Evolutionary conservation across 164 flowering plant genomes (phyloP).

Genomic region (Stephania japonica): DNA sequence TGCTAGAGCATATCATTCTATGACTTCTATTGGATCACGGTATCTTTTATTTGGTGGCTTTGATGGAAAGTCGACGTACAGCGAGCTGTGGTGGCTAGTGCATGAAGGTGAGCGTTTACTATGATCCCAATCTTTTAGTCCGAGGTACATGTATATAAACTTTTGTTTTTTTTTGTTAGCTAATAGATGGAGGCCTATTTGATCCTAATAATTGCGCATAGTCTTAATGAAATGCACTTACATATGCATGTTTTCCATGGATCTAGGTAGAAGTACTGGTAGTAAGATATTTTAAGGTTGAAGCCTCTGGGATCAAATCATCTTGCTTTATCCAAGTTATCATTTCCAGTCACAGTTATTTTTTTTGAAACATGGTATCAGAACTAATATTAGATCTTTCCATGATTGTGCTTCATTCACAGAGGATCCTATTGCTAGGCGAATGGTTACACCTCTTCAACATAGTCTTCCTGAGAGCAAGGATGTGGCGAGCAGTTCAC

Average conservation of each 20-base stretch:
- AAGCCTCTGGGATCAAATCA: background rate
- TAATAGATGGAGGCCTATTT: background rate
- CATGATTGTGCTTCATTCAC: constrained; percentile 17
- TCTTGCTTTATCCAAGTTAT: background rate
- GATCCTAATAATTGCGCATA: background rate
- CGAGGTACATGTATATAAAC: background rate
- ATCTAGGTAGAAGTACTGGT: background rate
- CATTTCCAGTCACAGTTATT: background rate
- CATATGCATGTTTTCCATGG: background rate
- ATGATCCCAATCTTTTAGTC: background rate
- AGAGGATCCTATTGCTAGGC: constrained; percentile 87
- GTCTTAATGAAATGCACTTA: background rate
- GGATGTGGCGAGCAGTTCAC: constrained; percentile 21
- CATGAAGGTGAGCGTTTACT: constrained; percentile 63
- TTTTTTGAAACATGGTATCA: background rate
- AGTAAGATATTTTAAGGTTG: background rate
- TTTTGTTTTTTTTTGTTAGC: background rate
- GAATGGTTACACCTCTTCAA: constrained; percentile 33
- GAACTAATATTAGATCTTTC: background rate
- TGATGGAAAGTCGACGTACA: constrained; percentile 91
- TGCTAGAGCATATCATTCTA: constrained; percentile 93
- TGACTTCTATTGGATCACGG: constrained; percentile 70
- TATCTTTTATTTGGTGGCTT: constrained; percentile 94
- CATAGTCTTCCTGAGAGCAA: constrained; percentile 30
- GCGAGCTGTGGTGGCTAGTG: constrained; percentile 97